A percentile compares a stretch with the other conserved stretches of the same genome.
phyloP scores from a whole-genome alignment of 2,329 filamentous ascomycete species.

The Metarhizium album region DNA sequence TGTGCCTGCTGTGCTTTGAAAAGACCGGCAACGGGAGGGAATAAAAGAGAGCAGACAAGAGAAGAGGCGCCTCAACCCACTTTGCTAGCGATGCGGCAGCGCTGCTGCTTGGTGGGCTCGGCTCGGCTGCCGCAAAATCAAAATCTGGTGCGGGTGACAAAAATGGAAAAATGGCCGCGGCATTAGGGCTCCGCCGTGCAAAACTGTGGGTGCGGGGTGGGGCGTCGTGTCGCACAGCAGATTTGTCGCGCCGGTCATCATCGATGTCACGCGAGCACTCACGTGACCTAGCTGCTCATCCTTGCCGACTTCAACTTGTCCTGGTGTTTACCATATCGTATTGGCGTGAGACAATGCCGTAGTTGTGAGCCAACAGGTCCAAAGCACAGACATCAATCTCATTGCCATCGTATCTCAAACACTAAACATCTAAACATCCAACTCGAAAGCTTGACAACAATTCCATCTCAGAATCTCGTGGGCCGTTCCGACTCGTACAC shows the following conservation, averaged over 20 bases:
- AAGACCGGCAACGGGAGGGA: too few relatives aligned
- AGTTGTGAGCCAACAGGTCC: neutral
- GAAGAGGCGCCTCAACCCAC: neutral
- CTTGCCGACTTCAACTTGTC: too few relatives aligned
- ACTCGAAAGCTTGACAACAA: constrained; percentile 9
- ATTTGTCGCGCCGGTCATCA: too few relatives aligned
- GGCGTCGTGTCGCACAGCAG: neutral
- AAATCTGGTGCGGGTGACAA: constrained; percentile 18
- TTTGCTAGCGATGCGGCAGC: neutral
- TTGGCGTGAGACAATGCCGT: too few relatives aligned
- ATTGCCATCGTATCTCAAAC: neutral
- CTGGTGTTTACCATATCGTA: too few relatives aligned
- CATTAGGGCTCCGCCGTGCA: constrained; percentile 25
- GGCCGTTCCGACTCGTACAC: constrained; percentile 3
- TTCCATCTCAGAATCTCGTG: constrained; percentile 5
- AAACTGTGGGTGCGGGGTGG: constrained; percentile 5
- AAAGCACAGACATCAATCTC: neutral
- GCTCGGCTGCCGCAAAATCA: neutral
- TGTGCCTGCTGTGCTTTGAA: constrained; percentile 8
- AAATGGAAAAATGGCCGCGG: constrained; percentile 12
- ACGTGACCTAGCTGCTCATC: neutral
- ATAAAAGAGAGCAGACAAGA: constrained; percentile 4
- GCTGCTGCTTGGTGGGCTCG: neutral
- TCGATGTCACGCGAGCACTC: neutral
- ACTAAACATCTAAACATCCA: constrained; percentile 1